phyloP scores from a whole-genome alignment of 805 yeast genomes.

The Saturnispora diversa region DNA sequence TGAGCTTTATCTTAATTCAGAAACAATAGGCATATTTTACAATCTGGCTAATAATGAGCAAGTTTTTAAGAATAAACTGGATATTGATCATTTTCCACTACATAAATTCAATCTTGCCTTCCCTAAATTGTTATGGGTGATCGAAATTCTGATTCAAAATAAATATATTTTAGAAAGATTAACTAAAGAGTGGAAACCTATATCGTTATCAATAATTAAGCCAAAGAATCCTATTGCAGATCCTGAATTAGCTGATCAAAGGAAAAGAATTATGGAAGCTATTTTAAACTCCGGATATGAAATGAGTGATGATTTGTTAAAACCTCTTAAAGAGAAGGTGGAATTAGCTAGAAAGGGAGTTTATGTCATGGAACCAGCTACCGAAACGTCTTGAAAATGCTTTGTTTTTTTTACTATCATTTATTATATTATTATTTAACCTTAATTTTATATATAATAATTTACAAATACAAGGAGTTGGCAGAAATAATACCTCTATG shows the following conservation, averaged over 20 bases:
- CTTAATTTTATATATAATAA: constrained; percentile 1
- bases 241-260: neutral
- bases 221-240: constrained; percentile 7
- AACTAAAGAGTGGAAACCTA: constrained; percentile 20
- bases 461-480: constrained; percentile 72
- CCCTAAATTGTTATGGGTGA: constrained; percentile 4
- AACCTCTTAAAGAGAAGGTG: constrained; percentile 2
- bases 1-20: constrained; percentile 18
- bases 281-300: neutral
- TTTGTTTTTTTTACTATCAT: neutral
- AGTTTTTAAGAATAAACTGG: constrained; percentile 17
- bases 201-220: constrained; percentile 1
- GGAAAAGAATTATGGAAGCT: constrained; percentile 5
- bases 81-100: constrained; percentile 11
- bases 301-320: neutral
- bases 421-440: neutral
- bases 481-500: constrained; percentile 97
- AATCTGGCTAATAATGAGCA: constrained; percentile 20
- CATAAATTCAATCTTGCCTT: constrained; percentile 13
- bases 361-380: constrained; percentile 11
- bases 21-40: constrained; percentile 19
- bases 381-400: constrained; percentile 5
- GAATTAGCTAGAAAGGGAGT: constrained; percentile 2
- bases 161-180: constrained; percentile 22
- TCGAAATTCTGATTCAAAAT: constrained; percentile 19